Evolutionary conservation across 352 stramenopile genomes (phyloP), one percentile per base, ranked within the genome.

Genomic region (Aphanomyces cochlioides): DNA sequence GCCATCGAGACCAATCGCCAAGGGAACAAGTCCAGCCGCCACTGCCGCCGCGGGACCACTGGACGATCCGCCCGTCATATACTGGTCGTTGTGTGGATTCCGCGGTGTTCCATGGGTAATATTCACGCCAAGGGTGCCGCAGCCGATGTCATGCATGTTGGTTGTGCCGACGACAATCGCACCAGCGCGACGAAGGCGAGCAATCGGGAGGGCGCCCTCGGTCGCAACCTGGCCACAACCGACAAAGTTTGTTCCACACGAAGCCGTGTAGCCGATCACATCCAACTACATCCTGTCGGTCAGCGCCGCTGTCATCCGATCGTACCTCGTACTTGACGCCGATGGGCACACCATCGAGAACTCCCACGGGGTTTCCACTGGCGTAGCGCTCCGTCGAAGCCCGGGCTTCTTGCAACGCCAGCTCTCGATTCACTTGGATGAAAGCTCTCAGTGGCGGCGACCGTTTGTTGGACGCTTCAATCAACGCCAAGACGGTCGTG

Each of bases 281-380:
- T 83, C 76, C 13, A 60, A 6, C 63, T 69, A 69, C 28, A 5
- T n/a, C 17, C 5, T 15, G 28, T 66, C 10, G 12, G 56, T 61
- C 12, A 19, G 3, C 17, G 7, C 4, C 7, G 38, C 3, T 56
- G n/a, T n/a, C n/a, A n/a, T n/a, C n/a, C n/a, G n/a, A 8, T 37
- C 7, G 1, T 58, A 96, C 77, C 67, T 91, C 84, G 57, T 97
- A 90, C 76, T 97, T 97, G 63, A 97, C 79, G 3, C 78, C 81
- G 10, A 97, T 78, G 1, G 88, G 89, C 10, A 97, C 88, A n/a
- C 91, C 91, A 76, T 97, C 91, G 15, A 97, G 72, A 37, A 95
- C 77, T 19, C 88, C 85, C 7, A 94, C 72, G 1, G 79, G 78
- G 19, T 82, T 75, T 28, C 84, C 82, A 38, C 74, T 72, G 21